Percentiles rank a stretch among this genome's conserved stretches.
These are phyloP conservation scores for Stachybotrys elegans DNA, from an alignment of 2,329 filamentous ascomycete genomes.

Conservation along the genomic window DNA sequence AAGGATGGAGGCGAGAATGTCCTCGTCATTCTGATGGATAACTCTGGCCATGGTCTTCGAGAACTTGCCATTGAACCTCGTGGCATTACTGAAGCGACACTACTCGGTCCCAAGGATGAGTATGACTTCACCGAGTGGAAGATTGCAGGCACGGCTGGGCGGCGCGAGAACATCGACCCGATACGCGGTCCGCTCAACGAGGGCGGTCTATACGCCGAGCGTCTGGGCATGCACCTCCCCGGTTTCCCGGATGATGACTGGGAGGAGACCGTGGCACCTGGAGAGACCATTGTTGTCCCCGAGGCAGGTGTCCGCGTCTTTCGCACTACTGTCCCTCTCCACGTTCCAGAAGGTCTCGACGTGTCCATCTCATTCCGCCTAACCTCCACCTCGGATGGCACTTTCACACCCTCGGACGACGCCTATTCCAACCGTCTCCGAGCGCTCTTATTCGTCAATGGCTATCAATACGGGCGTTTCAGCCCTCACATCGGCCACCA, in stretches of 20 bases:
- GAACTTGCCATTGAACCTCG: slow-evolving; percentile 40
- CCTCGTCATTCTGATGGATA: slow-evolving; percentile 53
- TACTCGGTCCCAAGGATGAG: slow-evolving; percentile 29
- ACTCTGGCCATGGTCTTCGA: slow-evolving; percentile 54
- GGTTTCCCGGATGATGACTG: slow-evolving; percentile 45
- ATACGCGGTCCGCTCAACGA: slow-evolving; percentile 52
- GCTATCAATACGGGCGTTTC: slow-evolving; percentile 58
- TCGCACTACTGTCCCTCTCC: slow-evolving; percentile 44
- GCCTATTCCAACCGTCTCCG: slow-evolving; percentile 33
- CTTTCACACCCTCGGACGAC: slow-evolving; percentile 25
- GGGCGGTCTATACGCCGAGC: slow-evolving; percentile 53
- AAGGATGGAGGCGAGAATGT: slow-evolving; percentile 34
- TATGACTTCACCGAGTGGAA: slow-evolving; percentile 49
- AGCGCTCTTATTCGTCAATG: slow-evolving; percentile 57
- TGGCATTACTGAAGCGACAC: slow-evolving; percentile 48
- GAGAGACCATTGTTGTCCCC: slow-evolving; percentile 34
- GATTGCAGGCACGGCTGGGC: slow-evolving; percentile 52
- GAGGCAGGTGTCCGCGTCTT: slow-evolving; percentile 52
- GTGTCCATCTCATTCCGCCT: slow-evolving; percentile 52
- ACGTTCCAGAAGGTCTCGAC: slow-evolving; percentile 46
- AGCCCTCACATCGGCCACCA: slow-evolving; percentile 58
- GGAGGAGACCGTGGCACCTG: slow-evolving; percentile 20
- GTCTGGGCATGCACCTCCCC: slow-evolving; percentile 54
- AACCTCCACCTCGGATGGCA: slow-evolving; percentile 34
- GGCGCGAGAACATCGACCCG: slow-evolving; percentile 47